Evolutionary conservation across 192 early-diverging fungal species (phyloP).

Genomic region (Paraglomus occultum): DNA sequence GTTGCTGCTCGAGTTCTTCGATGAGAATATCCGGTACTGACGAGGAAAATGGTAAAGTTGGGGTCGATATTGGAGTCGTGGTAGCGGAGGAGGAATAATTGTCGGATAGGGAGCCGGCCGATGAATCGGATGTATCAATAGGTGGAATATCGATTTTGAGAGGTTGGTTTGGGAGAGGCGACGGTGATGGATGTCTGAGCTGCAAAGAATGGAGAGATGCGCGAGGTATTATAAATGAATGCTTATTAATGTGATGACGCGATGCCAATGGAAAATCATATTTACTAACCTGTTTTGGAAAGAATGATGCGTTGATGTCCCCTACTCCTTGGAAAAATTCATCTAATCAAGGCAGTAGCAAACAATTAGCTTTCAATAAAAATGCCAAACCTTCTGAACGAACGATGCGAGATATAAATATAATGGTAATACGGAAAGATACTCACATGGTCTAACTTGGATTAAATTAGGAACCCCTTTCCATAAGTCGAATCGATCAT

Average conservation of each 20-base stretch:
- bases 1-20: background rate
- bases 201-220: too few species aligned
- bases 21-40: background rate
- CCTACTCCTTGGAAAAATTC: constrained; percentile 93
- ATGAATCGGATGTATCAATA: background rate
- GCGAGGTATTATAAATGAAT: constrained; percentile 1
- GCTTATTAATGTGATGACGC: constrained; percentile 20
- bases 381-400: background rate
- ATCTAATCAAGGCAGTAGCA: constrained; percentile 48
- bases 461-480: constrained; percentile 85
- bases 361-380: background rate
- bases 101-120: too few species aligned
- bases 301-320: constrained; percentile 87
- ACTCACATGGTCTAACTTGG: constrained; percentile 83
- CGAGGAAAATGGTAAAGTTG: constrained; percentile 1
- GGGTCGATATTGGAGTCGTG: background rate
- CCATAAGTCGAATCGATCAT: constrained; percentile 98
- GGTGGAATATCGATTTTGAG: background rate
- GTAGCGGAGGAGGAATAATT: background rate
- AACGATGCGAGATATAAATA: background rate
- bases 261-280: constrained; percentile 26
- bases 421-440: too few species aligned
- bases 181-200: background rate
- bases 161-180: background rate
- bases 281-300: constrained; percentile 45